A percentile compares a stretch with the other conserved stretches of the same genome.
Conservation (phyloP, 306 rosid genomes). For the Prinsepia uniflora region DNA sequence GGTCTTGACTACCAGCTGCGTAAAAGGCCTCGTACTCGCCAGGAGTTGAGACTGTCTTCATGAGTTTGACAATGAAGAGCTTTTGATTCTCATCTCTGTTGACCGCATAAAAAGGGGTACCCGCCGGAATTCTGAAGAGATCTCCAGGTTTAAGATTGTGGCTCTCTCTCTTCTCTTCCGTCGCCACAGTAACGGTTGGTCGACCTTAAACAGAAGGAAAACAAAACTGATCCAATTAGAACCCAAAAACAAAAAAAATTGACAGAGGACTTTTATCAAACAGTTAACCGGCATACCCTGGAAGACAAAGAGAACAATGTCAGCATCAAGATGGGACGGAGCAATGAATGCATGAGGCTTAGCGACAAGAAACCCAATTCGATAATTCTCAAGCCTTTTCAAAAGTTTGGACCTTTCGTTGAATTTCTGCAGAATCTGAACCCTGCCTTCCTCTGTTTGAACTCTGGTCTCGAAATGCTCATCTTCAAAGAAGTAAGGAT, state of each 20-base stretch:
- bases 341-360: constrained; percentile 39
- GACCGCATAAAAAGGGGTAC: constrained; percentile 46
- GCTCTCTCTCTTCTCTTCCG: constrained; percentile 40
- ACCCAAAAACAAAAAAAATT: neutral
- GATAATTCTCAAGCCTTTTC: constrained; percentile 48
- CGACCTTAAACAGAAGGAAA: constrained; percentile 30
- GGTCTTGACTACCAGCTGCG: constrained; percentile 46
- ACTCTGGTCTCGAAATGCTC: constrained; percentile 33
- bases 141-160: constrained; percentile 55
- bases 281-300: constrained; percentile 29
- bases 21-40: constrained; percentile 49
- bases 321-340: constrained; percentile 60
- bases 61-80: constrained; percentile 41
- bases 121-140: constrained; percentile 46
- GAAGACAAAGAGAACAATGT: constrained; percentile 38
- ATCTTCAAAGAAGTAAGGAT: constrained; percentile 46
- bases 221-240: neutral
- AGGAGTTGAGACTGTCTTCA: constrained; percentile 38
- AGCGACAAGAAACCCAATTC: constrained; percentile 47
- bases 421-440: constrained; percentile 43
- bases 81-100: constrained; percentile 56
- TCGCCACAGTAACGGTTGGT: constrained; percentile 45
- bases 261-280: neutral
- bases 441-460: constrained; percentile 47
- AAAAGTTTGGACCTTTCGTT: constrained; percentile 43